Conservation (phyloP, 2,329 filamentous ascomycete species). For the Alternaria angustiovoidea region DNA sequence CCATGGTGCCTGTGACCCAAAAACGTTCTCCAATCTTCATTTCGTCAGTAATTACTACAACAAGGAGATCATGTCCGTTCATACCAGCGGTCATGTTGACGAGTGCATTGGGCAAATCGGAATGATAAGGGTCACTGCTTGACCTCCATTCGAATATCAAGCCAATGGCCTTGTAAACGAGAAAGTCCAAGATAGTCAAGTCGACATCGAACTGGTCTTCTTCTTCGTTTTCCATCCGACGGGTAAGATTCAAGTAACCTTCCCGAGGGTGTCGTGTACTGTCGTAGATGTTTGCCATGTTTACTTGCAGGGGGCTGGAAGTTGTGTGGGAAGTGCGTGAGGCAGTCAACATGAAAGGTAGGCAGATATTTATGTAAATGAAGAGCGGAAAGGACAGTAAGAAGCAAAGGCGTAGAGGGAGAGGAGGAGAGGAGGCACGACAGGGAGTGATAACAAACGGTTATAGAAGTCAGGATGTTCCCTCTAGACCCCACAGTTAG, state of each 20-base stretch:
- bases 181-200: constrained; percentile 65
- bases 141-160: constrained; percentile 51
- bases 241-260: constrained; percentile 43
- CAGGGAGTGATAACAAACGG: constrained; percentile 13
- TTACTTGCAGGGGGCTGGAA: constrained; percentile 33
- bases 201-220: constrained; percentile 60
- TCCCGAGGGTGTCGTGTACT: constrained; percentile 31
- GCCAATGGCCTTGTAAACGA: constrained; percentile 58
- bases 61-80: constrained; percentile 7
- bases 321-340: constrained; percentile 17
- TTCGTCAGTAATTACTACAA: background rate
- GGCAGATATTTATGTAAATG: constrained; percentile 11
- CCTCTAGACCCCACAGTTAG: constrained; percentile 12
- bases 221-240: constrained; percentile 45
- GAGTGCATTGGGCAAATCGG: constrained; percentile 43
- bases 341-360: constrained; percentile 28
- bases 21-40: constrained; percentile 54
- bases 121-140: constrained; percentile 39
- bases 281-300: constrained; percentile 30
- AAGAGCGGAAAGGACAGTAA: constrained; percentile 13
- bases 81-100: constrained; percentile 46
- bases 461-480: constrained; percentile 15
- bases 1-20: constrained; percentile 53
- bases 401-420: constrained; percentile 13
- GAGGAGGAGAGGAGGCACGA: constrained; percentile 8